Base-by-base conservation (phyloP, 345 rosid genomes). In the Acer campestre region DNA sequence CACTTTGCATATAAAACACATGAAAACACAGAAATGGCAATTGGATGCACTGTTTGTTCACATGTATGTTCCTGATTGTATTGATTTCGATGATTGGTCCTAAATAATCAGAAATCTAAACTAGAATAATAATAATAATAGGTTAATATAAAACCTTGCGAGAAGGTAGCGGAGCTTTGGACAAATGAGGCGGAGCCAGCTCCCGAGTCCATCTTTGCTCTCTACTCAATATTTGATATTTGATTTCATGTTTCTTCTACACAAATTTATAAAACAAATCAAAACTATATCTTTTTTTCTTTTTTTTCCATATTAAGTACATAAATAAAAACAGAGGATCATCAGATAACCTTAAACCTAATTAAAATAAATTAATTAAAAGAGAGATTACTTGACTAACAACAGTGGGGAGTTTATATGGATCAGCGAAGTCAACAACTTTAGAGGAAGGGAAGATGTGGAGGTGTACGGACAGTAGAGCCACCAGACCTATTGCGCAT, bases 161-260 rank as follows among this genome's bases (percentile, higher is more conserved):
- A 51, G 88, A 78, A 27, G 89, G 77, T 71, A 84, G 55, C 3
- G 88, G 91, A 68, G 78, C 84, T 84, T 82, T 85, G 10, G 70
- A 85, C 40, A 89, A 35, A 77, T 80, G 88, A 42, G 94, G 94
- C 18, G 86, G 89, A 79, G 78, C 79, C 16, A 82, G 79, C 86
- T 92, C 93, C 7, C 71, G 83, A 48, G 81, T 86, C 90, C 80
- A 86, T 68, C 87, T 82, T 70, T 85, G 80, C 79, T 84, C 93
- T 20, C 82, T 27, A 18, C 81, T 76, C 58, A 83, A 77, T 67
- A 79, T 85, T 72, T 85, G 84, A 77, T 84, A 63, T 29, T 80
- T 81, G 69, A 67, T 70, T 35, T 81, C 84, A 35, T 70, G 78
- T 69, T 82, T 85, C 90, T 85, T 85, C 91, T 85, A 81, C 76